phyloP scores from a whole-genome alignment of 2,329 filamentous ascomycete species.

The Alternaria sp. region DNA sequence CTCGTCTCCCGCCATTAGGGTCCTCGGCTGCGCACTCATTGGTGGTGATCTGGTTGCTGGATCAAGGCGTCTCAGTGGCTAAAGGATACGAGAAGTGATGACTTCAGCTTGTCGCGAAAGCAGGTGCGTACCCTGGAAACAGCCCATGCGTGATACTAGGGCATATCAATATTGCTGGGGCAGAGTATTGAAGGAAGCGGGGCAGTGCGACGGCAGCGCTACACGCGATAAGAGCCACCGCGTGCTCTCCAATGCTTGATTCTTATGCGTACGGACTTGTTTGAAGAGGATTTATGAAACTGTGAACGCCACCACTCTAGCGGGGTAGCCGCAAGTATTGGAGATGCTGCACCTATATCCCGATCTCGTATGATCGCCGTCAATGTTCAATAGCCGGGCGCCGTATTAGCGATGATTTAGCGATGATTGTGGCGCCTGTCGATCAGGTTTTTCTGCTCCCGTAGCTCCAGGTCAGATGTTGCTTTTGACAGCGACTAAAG shows the following conservation, averaged over 20 bases:
- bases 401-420: constrained; percentile 12
- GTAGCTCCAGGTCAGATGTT: constrained; percentile 19
- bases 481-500: constrained; percentile 15
- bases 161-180: constrained; percentile 7
- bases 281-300: constrained; percentile 10
- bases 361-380: constrained; percentile 30
- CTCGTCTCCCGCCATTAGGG: constrained; percentile 32
- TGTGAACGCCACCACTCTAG: neutral
- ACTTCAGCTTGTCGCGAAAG: constrained; percentile 19
- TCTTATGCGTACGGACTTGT: constrained; percentile 10
- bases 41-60: constrained; percentile 17
- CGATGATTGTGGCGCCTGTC: constrained; percentile 17
- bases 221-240: constrained; percentile 10
- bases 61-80: constrained; percentile 16
- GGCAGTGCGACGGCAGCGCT: constrained; percentile 15
- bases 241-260: constrained; percentile 3
- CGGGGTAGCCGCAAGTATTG: constrained; percentile 17
- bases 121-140: constrained; percentile 12
- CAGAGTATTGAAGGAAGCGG: constrained; percentile 15
- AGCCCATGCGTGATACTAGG: constrained; percentile 3
- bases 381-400: constrained; percentile 19
- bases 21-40: constrained; percentile 20
- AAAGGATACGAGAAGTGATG: constrained; percentile 12
- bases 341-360: constrained; percentile 27
- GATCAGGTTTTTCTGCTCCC: constrained; percentile 22